These are phyloP conservation scores for Candida insectalens DNA, from an alignment of 805 yeast genomes.

Conservation along the genomic window DNA sequence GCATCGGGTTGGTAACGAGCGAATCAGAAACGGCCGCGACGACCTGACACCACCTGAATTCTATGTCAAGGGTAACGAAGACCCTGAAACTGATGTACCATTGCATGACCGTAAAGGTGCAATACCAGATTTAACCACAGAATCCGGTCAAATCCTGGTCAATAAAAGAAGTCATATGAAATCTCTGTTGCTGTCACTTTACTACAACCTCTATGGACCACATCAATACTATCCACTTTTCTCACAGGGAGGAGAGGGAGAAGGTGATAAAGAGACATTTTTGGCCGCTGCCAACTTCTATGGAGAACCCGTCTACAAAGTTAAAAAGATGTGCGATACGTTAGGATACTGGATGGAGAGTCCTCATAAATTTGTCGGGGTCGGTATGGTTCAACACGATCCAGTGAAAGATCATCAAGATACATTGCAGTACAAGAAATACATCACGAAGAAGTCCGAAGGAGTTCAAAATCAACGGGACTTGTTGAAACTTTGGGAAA, in stretches of 20 bases:
- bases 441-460: constrained; percentile 8
- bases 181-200: constrained; percentile 38
- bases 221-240: constrained; percentile 35
- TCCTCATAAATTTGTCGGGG: constrained; percentile 30
- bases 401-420: constrained; percentile 33
- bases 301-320: constrained; percentile 37
- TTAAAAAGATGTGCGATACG: constrained; percentile 37
- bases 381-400: constrained; percentile 50
- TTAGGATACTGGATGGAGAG: constrained; percentile 33
- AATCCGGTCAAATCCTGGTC: constrained; percentile 45
- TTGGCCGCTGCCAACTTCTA: constrained; percentile 40
- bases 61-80: constrained; percentile 8
- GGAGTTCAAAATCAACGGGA: constrained; percentile 3
- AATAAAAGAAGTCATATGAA: constrained; percentile 38
- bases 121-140: constrained; percentile 45
- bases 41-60: constrained; percentile 16
- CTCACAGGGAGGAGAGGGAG: constrained; percentile 39
- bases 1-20: constrained; percentile 21
- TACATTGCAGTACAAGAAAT: constrained; percentile 10
- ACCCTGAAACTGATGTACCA: constrained; percentile 23
- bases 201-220: constrained; percentile 46
- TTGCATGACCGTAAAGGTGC: constrained; percentile 43
- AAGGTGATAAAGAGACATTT: constrained; percentile 54
- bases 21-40: constrained; percentile 22
- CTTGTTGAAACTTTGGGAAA: not conserved